Conservation (phyloP, 352 stramenopile species). For the Pythium utonaiense region DNA sequence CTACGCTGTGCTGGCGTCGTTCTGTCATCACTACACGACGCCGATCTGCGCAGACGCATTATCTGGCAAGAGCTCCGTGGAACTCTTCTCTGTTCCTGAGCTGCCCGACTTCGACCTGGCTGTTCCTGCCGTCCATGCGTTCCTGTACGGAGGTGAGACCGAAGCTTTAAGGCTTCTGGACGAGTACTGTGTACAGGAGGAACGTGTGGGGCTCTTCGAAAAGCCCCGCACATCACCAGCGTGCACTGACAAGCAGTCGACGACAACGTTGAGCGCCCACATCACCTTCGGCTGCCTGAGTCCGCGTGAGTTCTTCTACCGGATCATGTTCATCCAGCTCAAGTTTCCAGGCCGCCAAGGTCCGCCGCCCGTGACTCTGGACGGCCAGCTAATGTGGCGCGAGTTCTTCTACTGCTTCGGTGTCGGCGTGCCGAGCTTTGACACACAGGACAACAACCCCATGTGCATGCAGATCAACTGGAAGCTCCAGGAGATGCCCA, state of each 20-base stretch:
- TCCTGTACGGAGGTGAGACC: constrained; percentile 56
- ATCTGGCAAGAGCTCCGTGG: constrained; percentile 17
- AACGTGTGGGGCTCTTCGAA: constrained; percentile 90
- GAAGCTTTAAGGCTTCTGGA: constrained; percentile 45
- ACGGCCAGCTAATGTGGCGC: constrained; percentile 94
- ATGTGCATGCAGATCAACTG: constrained; percentile 80
- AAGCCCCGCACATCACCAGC: constrained; percentile 94
- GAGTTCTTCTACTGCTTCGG: constrained; percentile 92
- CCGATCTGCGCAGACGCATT: constrained; percentile 20
- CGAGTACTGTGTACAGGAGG: constrained; percentile 52
- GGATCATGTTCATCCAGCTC: constrained; percentile 82
- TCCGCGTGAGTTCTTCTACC: constrained; percentile 70
- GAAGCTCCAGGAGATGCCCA: constrained; percentile 37
- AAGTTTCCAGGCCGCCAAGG: constrained; percentile 83
- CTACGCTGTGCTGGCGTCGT: constrained; percentile 9
- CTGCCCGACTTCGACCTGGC: constrained; percentile 42
- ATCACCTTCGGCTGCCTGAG: constrained; percentile 89
- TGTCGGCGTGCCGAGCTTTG: constrained; percentile 69
- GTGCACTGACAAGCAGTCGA: constrained; percentile 80
- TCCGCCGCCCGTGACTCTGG: constrained; percentile 85
- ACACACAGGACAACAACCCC: constrained; percentile 88
- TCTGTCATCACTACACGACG: constrained; percentile 28
- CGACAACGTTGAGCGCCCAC: constrained; percentile 93
- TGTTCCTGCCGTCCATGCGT: constrained; percentile 31
- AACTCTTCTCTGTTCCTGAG: constrained; percentile 37